A percentile compares a stretch with the other conserved stretches of the same genome.
Evolutionary conservation across 768 basidiomycete genomes (phyloP).

Genomic region (Heimioporus sp.): DNA sequence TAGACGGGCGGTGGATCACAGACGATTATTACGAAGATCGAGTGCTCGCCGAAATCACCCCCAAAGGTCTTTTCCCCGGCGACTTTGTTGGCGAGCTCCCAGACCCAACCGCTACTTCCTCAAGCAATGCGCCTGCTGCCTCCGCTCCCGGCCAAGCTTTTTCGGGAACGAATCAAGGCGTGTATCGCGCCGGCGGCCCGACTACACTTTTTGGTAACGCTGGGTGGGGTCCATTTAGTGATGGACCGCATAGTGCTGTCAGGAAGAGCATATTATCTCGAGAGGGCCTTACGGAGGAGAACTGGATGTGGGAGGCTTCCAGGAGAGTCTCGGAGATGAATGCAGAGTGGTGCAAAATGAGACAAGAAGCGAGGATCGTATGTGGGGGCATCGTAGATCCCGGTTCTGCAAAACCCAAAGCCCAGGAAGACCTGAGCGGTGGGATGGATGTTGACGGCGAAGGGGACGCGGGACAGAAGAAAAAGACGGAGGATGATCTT

Average conservation of each 20-base stretch:
- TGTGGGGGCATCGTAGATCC: conserved; percentile 46
- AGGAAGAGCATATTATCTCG: conserved; percentile 74
- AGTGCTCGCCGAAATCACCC: conserved; percentile 68
- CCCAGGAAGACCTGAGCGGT: conserved; percentile 28
- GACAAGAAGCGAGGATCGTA: conserved; percentile 51
- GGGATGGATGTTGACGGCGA: conserved; percentile 30
- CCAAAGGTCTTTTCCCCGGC: conserved; percentile 80
- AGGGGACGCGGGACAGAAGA: conserved; percentile 25
- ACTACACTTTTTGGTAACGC: conserved; percentile 87
- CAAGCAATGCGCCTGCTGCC: conserved; percentile 40
- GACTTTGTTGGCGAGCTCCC: conserved; percentile 82
- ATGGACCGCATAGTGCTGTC: conserved; percentile 82
- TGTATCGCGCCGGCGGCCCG: conserved; percentile 89
- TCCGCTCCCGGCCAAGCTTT: conserved; percentile 26
- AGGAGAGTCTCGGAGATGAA: conserved; percentile 61
- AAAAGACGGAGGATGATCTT: conserved; percentile 28
- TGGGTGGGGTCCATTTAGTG: conserved; percentile 86
- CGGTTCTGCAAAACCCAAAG: conserved; percentile 30
- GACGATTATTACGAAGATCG: conserved; percentile 98
- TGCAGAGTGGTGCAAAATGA: conserved; percentile 58
- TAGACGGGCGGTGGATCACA: conserved; percentile 88
- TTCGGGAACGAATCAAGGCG: conserved; percentile 54
- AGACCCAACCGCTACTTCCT: conserved; percentile 59
- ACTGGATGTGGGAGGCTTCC: conserved; percentile 89
- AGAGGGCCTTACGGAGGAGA: conserved; percentile 83